Conservation (phyloP, 352 stramenopile species). For the Discostella stelligera region DNA sequence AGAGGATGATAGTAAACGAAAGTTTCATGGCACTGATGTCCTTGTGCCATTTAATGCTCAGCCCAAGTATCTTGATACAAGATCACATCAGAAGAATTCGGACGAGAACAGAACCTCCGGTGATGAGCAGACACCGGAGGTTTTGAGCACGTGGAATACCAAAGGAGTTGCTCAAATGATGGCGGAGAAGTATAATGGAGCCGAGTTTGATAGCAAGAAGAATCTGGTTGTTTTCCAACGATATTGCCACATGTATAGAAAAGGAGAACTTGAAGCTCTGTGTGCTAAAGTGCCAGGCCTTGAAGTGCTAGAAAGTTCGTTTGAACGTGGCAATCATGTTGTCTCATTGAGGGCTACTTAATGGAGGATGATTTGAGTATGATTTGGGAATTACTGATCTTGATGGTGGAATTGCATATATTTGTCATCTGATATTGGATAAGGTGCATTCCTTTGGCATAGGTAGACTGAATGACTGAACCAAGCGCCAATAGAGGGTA, state of each 20-base stretch:
- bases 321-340: constrained; percentile 78
- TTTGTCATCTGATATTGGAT: too few relatives aligned
- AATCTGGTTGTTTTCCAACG: constrained; percentile 85
- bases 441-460: too few relatives aligned
- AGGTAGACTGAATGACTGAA: too few relatives aligned
- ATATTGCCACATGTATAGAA: constrained; percentile 87
- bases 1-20: constrained; percentile 65
- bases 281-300: constrained; percentile 56
- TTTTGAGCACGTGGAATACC: background rate
- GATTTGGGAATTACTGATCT: too few relatives aligned
- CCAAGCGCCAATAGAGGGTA: too few relatives aligned
- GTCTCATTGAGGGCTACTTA: constrained; percentile 57
- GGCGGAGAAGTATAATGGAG: constrained; percentile 65
- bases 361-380: too few relatives aligned
- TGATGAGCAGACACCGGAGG: background rate
- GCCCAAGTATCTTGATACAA: constrained; percentile 73
- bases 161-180: constrained; percentile 73
- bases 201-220: constrained; percentile 76
- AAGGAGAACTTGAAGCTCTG: constrained; percentile 85
- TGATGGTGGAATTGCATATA: too few relatives aligned
- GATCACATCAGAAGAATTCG: constrained; percentile 1
- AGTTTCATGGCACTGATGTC: constrained; percentile 83
- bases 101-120: constrained; percentile 11
- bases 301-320: constrained; percentile 61
- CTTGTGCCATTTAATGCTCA: constrained; percentile 87